These are phyloP conservation scores for Nicotiana rustica DNA, from an alignment of 305 asterid genomes.

Conservation along the genomic window DNA sequence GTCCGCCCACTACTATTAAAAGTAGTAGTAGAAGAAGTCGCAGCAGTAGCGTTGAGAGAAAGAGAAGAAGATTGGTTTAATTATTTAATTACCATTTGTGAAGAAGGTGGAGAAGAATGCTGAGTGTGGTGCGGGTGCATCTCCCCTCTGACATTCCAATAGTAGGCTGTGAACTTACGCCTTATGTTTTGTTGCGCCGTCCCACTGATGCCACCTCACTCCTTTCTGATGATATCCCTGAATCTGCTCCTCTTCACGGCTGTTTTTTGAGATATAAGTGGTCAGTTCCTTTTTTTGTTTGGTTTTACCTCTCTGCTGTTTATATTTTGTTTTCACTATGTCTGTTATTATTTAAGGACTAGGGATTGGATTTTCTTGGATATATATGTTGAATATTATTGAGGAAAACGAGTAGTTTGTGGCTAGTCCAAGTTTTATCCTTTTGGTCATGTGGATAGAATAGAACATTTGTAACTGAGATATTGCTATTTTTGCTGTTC, in stretches of 20 bases:
- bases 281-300: conserved; percentile 32
- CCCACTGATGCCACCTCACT: conserved; percentile 43
- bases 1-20: conserved; percentile 41
- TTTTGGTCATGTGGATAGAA: neutral
- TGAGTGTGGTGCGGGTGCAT: conserved; percentile 57
- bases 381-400: neutral
- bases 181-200: conserved; percentile 50
- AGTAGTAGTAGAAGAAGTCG: conserved; percentile 30
- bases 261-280: conserved; percentile 54
- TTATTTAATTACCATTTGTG: no score
- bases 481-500: conserved; percentile 34
- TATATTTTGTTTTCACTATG: neutral
- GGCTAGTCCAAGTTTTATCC: neutral
- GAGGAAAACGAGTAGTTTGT: neutral
- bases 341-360: neutral
- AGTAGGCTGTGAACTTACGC: conserved; percentile 59
- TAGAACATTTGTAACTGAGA: neutral
- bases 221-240: conserved; percentile 50
- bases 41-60: neutral
- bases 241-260: conserved; percentile 48
- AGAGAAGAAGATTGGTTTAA: neutral
- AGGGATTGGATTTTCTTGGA: neutral
- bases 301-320: neutral
- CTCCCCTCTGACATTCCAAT: conserved; percentile 63
- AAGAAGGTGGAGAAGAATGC: conserved; percentile 43